A percentile compares a stretch with the other conserved stretches of the same genome.
Evolutionary conservation across 495 filamentous ascomycete genomes (phyloP).

Genomic region (Penicillium soppii): DNA sequence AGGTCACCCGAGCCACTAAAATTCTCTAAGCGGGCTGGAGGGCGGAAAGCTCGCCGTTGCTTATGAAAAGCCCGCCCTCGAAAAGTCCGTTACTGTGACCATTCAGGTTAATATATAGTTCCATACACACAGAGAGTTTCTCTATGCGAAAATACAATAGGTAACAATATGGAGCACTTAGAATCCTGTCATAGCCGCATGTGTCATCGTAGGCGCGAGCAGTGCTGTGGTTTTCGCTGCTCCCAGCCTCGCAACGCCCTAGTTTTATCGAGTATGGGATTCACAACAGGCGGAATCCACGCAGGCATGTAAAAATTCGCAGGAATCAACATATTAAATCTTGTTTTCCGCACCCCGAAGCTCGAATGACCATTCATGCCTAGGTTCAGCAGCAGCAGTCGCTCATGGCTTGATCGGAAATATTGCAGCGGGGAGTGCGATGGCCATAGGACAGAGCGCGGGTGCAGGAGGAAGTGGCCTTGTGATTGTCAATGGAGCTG

Average conservation of each 20-base stretch:
- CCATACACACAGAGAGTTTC: no score
- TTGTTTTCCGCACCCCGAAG: slow-evolving; percentile 4
- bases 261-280: slow-evolving; percentile 12
- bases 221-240: slow-evolving; percentile 9
- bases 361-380: not conserved
- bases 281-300: slow-evolving; percentile 13
- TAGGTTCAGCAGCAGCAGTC: slow-evolving; percentile 7
- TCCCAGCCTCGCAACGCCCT: slow-evolving; percentile 12
- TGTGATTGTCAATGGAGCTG: slow-evolving; percentile 12
- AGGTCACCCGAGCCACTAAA: no score
- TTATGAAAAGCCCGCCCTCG: no score
- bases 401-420: slow-evolving; percentile 15
- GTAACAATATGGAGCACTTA: slow-evolving; percentile 12
- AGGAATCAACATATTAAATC: not conserved
- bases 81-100: no score
- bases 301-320: slow-evolving; percentile 11
- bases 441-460: slow-evolving; percentile 19
- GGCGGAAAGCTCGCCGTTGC: no score
- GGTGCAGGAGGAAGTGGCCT: slow-evolving; percentile 19
- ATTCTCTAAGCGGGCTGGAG: no score
- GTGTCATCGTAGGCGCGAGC: slow-evolving; percentile 6
- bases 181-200: slow-evolving; percentile 12
- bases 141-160: slow-evolving; percentile 8
- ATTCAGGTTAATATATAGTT: no score
- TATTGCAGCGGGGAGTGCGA: slow-evolving; percentile 11